phyloP scores from a whole-genome alignment of 768 basidiomycete species.

The Lactarius evosmus region DNA sequence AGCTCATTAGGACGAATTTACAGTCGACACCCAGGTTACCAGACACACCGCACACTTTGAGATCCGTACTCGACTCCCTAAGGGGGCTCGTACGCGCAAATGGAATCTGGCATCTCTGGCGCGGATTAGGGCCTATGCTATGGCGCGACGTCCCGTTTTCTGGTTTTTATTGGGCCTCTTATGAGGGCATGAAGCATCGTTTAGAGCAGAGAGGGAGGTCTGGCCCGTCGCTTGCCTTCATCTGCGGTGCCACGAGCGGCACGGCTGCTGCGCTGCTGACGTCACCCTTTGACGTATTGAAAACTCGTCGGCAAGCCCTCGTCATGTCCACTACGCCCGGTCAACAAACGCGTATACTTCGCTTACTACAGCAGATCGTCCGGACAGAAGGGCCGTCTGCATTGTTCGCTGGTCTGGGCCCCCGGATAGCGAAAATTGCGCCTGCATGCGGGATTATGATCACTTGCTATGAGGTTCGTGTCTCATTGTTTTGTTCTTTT shows the following conservation, averaged over 20 bases:
- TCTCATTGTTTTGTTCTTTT: conserved; percentile 6
- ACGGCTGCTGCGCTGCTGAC: conserved; percentile 83
- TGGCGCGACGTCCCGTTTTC: conserved; percentile 99
- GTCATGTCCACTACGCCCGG: conserved; percentile 53
- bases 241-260: conserved; percentile 89
- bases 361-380: conserved; percentile 65
- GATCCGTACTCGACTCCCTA: conserved; percentile 67
- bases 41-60: conserved; percentile 68
- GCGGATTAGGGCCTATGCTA: conserved; percentile 86
- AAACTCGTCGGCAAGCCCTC: conserved; percentile 87
- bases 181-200: conserved; percentile 74
- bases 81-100: conserved; percentile 54
- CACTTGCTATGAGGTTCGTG: conserved; percentile 80
- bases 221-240: conserved; percentile 72
- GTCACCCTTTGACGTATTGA: conserved; percentile 95
- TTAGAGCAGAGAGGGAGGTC: conserved; percentile 52
- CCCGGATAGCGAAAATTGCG: conserved; percentile 91
- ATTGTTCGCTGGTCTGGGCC: conserved; percentile 79
- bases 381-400: conserved; percentile 75
- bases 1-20: conserved; percentile 90
- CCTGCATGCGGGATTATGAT: conserved; percentile 99
- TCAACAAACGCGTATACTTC: conserved; percentile 49
- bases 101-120: conserved; percentile 76
- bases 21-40: conserved; percentile 80
- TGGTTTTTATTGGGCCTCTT: conserved; percentile 95